phyloP scores from a whole-genome alignment of 257 asterid species.

The Rhazya stricta region DNA sequence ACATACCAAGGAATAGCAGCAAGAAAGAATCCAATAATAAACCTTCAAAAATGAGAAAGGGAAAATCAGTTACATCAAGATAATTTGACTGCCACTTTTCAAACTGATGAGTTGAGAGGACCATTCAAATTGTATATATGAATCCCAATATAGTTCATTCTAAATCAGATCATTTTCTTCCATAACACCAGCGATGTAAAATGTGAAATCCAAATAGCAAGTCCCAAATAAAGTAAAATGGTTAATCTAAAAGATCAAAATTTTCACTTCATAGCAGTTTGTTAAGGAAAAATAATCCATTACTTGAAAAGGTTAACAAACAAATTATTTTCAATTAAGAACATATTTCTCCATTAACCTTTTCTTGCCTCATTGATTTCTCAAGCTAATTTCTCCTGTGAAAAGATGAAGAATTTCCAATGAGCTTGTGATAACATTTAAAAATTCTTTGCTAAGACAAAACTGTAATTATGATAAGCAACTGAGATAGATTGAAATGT shows the following conservation, averaged over 20 bases:
- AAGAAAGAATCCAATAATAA: constrained; percentile 75
- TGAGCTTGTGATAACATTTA: background rate
- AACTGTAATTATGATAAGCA: too few species aligned
- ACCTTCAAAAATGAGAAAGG: constrained; percentile 38
- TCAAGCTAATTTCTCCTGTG: too few species aligned
- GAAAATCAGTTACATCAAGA: constrained; percentile 9
- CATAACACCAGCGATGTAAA: background rate
- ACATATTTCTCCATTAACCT: background rate
- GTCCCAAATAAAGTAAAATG: background rate
- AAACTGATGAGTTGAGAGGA: background rate
- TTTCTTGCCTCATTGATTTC: background rate
- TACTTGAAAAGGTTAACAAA: too few species aligned
- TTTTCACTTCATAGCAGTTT: background rate
- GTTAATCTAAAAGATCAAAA: background rate
- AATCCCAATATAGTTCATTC: background rate
- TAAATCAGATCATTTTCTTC: constrained; percentile 2
- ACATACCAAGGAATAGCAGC: constrained; percentile 85
- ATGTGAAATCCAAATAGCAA: background rate
- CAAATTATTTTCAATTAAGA: background rate
- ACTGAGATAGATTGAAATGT: background rate
- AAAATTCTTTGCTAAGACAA: background rate
- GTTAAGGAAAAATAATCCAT: background rate
- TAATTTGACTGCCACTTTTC: background rate
- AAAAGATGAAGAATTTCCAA: too few species aligned
- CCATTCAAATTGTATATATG: background rate